phyloP scores from a whole-genome alignment of 192 early-diverging fungal genomes.

The Entrophospora sp. region DNA sequence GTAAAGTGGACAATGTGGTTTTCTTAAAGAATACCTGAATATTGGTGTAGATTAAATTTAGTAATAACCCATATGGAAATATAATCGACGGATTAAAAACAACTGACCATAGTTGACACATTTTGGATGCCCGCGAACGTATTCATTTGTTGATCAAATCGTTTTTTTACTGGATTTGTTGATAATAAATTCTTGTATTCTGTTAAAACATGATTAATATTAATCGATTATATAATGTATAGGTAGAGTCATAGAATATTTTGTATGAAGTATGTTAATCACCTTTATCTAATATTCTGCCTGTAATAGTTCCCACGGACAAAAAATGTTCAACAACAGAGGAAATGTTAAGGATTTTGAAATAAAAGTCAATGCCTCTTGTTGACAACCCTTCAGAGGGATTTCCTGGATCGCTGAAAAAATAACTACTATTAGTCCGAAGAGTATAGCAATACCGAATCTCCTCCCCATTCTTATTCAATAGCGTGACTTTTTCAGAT shows the following conservation, averaged over 20 bases:
- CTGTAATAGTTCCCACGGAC: background rate
- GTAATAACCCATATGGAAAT: too few species aligned
- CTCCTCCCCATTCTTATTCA: too few species aligned
- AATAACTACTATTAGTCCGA: background rate
- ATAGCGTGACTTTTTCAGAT: too few species aligned
- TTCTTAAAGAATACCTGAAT: background rate
- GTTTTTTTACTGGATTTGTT: too few species aligned
- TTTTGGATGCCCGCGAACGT: background rate
- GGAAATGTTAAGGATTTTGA: background rate
- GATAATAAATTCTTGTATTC: too few species aligned
- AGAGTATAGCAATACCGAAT: background rate
- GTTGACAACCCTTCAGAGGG: background rate
- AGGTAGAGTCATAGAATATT: too few species aligned
- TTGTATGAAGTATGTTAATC: too few species aligned
- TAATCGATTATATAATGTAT: background rate
- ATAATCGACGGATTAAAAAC: too few species aligned
- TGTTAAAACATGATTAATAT: too few species aligned
- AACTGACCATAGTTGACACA: background rate
- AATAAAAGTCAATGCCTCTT: constrained; percentile 1
- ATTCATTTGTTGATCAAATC: background rate
- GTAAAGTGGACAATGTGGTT: background rate
- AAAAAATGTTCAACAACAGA: background rate
- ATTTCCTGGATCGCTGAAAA: background rate
- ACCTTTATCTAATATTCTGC: background rate
- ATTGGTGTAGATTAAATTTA: background rate